Conservation (phyloP, 169 alveolate species). For the Cryptosporidium andersoni region DNA sequence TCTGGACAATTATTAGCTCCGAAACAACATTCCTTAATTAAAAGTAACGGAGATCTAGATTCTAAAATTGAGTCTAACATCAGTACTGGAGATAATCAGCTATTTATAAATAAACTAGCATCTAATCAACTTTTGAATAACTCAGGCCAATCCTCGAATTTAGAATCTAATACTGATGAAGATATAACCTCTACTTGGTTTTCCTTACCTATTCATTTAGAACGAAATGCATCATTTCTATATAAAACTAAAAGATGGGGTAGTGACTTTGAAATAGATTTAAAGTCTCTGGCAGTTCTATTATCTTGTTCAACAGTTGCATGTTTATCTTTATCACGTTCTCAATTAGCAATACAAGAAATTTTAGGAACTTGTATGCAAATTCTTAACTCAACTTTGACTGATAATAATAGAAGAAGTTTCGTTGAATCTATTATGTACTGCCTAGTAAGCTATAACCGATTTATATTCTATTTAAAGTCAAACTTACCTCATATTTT, state of each 20-base stretch:
- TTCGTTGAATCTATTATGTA: constrained; percentile 63
- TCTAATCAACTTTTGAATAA: no score
- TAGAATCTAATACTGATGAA: background rate
- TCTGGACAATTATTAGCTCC: constrained; percentile 70
- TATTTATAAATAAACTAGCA: no score
- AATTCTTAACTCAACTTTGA: background rate
- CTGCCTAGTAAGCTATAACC: constrained; percentile 29
- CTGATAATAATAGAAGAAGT: constrained; percentile 44
- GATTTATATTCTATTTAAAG: constrained; percentile 28
- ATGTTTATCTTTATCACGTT: constrained; percentile 35
- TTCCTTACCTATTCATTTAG: background rate
- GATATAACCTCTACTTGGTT: background rate
- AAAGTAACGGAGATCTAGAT: constrained; percentile 9
- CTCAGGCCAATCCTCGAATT: background rate
- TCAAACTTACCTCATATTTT: constrained; percentile 28
- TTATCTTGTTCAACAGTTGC: constrained; percentile 48
- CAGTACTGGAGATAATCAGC: background rate
- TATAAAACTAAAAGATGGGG: constrained; percentile 63
- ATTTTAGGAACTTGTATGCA: background rate
- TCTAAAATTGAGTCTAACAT: background rate
- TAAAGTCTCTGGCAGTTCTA: constrained; percentile 8
- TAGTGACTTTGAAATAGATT: constrained; percentile 33
- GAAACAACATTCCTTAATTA: constrained; percentile 28
- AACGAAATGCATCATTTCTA: constrained; percentile 39
- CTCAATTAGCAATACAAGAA: constrained; percentile 7